Percentiles rank a stretch among this genome's conserved stretches.
These are phyloP conservation scores for Pleodorina starrii DNA, from an alignment of 139 green algal species.

Conservation along the genomic window DNA sequence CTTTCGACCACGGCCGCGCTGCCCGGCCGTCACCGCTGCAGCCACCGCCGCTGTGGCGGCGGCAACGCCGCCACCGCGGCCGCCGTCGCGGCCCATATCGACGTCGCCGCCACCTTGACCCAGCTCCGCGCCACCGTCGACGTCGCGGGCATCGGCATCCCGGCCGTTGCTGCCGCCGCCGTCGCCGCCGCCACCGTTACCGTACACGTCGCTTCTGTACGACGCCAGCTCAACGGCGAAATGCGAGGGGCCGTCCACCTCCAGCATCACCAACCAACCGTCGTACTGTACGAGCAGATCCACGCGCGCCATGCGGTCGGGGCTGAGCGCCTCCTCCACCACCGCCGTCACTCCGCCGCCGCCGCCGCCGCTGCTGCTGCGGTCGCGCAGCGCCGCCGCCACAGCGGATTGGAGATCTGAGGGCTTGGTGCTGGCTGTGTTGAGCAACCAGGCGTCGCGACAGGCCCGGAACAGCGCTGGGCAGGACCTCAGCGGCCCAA, in stretches of 20 bases:
- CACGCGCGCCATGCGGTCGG: slow-evolving; percentile 8
- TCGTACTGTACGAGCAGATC: slow-evolving; percentile 20
- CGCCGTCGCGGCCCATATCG: too few species aligned
- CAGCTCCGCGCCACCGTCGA: neutral
- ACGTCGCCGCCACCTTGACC: too few species aligned
- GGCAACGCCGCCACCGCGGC: too few species aligned
- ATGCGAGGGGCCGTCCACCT: slow-evolving; percentile 34
- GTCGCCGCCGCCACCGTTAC: too few species aligned
- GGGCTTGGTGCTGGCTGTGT: neutral
- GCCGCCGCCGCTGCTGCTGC: neutral
- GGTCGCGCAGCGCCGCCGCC: neutral
- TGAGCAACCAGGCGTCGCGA: slow-evolving; percentile 26
- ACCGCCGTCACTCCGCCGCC: neutral
- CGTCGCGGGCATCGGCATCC: too few species aligned
- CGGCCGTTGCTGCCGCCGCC: too few species aligned
- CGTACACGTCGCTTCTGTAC: too few species aligned
- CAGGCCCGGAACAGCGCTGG: neutral
- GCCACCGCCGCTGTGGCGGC: too few species aligned
- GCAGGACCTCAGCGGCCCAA: slow-evolving; percentile 12
- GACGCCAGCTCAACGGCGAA: slow-evolving; percentile 8
- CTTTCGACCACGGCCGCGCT: too few species aligned
- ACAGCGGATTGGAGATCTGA: neutral
- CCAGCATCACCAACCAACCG: slow-evolving; percentile 30
- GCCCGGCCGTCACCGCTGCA: too few species aligned
- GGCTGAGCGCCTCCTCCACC: slow-evolving; percentile 24